A percentile compares a stretch with the other conserved stretches of the same genome.
Conservation (phyloP, 2,329 filamentous ascomycete species). For the Hypoxylon sp. region DNA sequence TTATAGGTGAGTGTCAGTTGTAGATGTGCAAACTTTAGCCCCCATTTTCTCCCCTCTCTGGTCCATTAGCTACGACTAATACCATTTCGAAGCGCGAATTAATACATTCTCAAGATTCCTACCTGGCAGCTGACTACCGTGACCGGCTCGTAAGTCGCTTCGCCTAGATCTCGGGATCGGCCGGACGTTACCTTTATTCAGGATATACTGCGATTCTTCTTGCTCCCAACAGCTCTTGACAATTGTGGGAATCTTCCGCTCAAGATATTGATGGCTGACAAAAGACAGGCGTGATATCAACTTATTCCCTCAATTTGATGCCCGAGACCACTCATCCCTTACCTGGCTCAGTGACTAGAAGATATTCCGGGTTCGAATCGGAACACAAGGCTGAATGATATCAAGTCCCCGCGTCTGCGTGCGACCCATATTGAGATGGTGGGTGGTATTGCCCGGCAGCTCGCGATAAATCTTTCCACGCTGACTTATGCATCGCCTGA, state of each 20-base stretch:
- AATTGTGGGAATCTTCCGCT: neutral
- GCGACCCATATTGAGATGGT: constrained; percentile 11
- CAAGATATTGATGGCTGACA: neutral
- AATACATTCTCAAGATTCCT: neutral
- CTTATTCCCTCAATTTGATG: constrained; percentile 22
- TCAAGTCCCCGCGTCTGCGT: constrained; percentile 21
- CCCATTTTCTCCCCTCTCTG: neutral
- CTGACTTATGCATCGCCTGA: constrained; percentile 16
- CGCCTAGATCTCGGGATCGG: constrained; percentile 3
- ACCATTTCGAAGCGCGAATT: neutral
- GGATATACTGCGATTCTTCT: neutral
- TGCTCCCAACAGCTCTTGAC: neutral
- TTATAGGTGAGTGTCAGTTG: neutral
- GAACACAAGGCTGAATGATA: constrained; percentile 18
- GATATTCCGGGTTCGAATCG: constrained; percentile 21
- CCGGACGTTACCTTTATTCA: neutral
- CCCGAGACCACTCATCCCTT: constrained; percentile 3
- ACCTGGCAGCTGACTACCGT: neutral
- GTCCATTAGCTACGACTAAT: neutral
- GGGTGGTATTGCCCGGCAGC: constrained; percentile 23
- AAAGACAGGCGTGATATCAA: neutral
- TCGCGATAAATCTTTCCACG: constrained; percentile 15
- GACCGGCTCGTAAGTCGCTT: neutral
- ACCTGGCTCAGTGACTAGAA: constrained; percentile 17
- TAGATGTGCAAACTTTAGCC: neutral